Percentiles rank a stretch among this genome's conserved stretches.
These are phyloP conservation scores for Aspergillus quadrilineatus DNA, from an alignment of 2,329 filamentous ascomycete species.

Conservation along the genomic window DNA sequence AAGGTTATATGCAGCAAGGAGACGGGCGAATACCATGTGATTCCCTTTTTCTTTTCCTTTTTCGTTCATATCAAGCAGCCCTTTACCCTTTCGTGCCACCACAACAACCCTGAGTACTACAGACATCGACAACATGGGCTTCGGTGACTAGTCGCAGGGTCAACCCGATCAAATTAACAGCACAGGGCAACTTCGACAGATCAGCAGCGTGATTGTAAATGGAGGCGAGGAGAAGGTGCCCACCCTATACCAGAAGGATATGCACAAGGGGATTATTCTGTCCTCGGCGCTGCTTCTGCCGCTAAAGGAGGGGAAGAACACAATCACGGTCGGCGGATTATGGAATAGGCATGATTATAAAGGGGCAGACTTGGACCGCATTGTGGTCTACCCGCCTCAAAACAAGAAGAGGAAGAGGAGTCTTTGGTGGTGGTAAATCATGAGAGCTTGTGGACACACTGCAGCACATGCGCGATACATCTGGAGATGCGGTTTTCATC, in stretches of 20 bases:
- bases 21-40: neutral
- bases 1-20: neutral
- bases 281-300: neutral
- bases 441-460: too few species aligned
- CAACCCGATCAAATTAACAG: neutral
- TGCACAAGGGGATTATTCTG: neutral
- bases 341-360: neutral
- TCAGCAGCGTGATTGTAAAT: neutral
- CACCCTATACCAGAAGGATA: neutral
- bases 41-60: too few species aligned
- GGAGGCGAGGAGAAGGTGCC: neutral
- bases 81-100: neutral
- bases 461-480: neutral
- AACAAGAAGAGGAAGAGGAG: neutral
- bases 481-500: neutral
- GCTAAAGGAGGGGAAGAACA: neutral
- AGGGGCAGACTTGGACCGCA: neutral
- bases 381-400: neutral
- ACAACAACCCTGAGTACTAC: neutral
- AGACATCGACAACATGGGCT: neutral
- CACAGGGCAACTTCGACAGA: neutral
- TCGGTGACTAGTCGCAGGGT: neutral
- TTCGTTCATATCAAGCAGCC: too few species aligned
- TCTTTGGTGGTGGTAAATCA: neutral
- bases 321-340: neutral